These are phyloP conservation scores for Hypoxylon sp. DNA, from an alignment of 2,329 filamentous ascomycete genomes.

Conservation along the genomic window DNA sequence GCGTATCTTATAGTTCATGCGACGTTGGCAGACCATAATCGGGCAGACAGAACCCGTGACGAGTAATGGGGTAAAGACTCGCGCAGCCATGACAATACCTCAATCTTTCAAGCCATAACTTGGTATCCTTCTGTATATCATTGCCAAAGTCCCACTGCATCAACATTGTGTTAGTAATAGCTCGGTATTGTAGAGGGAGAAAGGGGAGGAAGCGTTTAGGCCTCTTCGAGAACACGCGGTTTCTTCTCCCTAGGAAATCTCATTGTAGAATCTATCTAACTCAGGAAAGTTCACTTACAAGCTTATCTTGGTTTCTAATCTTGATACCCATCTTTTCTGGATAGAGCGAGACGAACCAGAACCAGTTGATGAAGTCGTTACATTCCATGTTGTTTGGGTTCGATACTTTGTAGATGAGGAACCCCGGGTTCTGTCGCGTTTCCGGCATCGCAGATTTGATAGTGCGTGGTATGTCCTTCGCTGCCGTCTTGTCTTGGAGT, in stretches of 20 bases:
- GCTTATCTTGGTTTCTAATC: background rate
- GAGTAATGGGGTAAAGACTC: background rate
- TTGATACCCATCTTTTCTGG: slow-evolving; percentile 2
- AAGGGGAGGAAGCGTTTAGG: background rate
- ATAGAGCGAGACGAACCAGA: background rate
- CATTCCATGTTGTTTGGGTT: slow-evolving; percentile 1
- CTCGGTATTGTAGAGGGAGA: background rate
- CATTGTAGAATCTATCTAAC: background rate
- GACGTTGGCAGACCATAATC: slow-evolving; percentile 24
- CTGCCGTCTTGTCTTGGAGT: slow-evolving; percentile 4
- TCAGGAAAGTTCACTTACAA: background rate
- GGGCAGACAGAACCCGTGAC: slow-evolving; percentile 27
- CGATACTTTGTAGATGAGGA: slow-evolving; percentile 24
- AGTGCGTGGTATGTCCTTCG: background rate
- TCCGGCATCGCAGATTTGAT: background rate
- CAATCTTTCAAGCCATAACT: slow-evolving; percentile 9
- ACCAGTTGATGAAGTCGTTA: background rate
- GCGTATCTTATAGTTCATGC: background rate
- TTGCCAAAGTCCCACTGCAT: slow-evolving; percentile 1
- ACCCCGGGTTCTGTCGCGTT: slow-evolving; percentile 4
- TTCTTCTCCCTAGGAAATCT: too few relatives aligned
- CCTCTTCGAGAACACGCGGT: background rate
- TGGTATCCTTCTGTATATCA: slow-evolving; percentile 13
- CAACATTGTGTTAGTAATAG: background rate
- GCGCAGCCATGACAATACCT: background rate